Base-by-base conservation (phyloP, 371 early-diverging fungal species). In the Haplosporangium sp. region DNA sequence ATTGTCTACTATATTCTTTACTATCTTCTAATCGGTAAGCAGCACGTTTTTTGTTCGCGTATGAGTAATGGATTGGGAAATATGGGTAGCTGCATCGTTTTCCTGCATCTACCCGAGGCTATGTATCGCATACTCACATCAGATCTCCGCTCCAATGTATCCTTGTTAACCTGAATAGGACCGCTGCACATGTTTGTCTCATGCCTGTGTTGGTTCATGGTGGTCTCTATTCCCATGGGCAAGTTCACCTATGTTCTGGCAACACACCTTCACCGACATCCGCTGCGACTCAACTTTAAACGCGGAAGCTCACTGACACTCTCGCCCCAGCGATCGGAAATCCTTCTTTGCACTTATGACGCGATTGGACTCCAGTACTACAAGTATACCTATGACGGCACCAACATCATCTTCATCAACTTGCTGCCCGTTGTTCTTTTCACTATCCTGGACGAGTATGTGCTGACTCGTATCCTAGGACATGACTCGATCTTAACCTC, bases 341-440 rank as follows among this genome's bases (percentile, higher is more conserved):
- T 94, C 23, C 72, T 95, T 36, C 81, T 95, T 41, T 95, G 94
- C 77, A 93, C 92, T 0, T 91, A 91, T 69, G 87, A 92, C 53
- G 95, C 94, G 0, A 83, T 92, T 43, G 96, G 95, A 16, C 74
- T 90, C 54, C 90, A 91, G 72, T 95, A 95, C 81, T 94, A 93
- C 88, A 94, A 94, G 83, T 97, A 96, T 82, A 98, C 98, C 8
- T 89, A 93, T 52, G 96, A 96, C 67, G 99, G 99, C 14, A 92
- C 96, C 85, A 98, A 98, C 84, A 95, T 98, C 59, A 89, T 97
- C 52, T 93, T 98, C 70, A 93, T 98, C 87, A 97, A 98, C 82
- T 76, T 97, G 83, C 82, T 97, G 57, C 89, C 92, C 2, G 80
- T 97, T 6, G 95, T 92, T 5, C 80, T 92, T 45, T 93, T 94